Evolutionary conservation across 768 basidiomycete genomes (phyloP).

Genomic region (Pisolithus microcarpus): DNA sequence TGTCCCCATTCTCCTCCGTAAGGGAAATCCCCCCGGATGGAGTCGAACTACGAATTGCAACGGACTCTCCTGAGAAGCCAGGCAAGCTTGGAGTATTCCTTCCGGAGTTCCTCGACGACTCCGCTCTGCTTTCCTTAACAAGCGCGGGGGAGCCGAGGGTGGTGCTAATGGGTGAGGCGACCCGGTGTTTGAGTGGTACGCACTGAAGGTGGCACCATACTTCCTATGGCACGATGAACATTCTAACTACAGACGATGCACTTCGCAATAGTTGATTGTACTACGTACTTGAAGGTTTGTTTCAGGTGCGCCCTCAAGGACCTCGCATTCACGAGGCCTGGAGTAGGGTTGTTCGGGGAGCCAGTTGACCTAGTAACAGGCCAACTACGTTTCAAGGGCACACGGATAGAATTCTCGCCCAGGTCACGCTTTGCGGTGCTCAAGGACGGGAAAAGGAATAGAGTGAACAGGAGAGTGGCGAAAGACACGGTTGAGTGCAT

Average conservation of each 20-base stretch:
- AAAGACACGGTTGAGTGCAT: constrained; percentile 16
- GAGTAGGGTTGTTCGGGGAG: not conserved
- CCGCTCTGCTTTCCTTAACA: too few species aligned
- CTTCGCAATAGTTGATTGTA: not conserved
- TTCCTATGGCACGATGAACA: constrained; percentile 29
- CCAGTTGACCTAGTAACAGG: constrained; percentile 4
- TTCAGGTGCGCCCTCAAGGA: constrained; percentile 13
- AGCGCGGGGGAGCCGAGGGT: not conserved
- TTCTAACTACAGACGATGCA: not conserved
- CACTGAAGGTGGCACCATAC: constrained; percentile 34
- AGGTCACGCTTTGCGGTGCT: not conserved
- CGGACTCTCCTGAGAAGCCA: not conserved
- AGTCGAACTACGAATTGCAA: constrained; percentile 2
- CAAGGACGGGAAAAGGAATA: constrained; percentile 13
- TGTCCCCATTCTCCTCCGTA: constrained; percentile 28
- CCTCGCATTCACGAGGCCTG: constrained; percentile 2
- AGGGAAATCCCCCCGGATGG: constrained; percentile 29
- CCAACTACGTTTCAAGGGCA: constrained; percentile 19
- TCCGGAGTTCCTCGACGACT: constrained; percentile 3
- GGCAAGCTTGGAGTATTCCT: too few species aligned
- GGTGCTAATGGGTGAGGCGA: constrained; percentile 27
- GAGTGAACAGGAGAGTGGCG: constrained; percentile 7
- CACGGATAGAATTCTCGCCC: constrained; percentile 7
- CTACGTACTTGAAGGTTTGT: constrained; percentile 14
- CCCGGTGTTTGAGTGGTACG: constrained; percentile 42